Percentiles rank a stretch among this genome's conserved stretches.
Conservation (phyloP, 768 basidiomycete genomes). For the Serendipita indica region DNA sequence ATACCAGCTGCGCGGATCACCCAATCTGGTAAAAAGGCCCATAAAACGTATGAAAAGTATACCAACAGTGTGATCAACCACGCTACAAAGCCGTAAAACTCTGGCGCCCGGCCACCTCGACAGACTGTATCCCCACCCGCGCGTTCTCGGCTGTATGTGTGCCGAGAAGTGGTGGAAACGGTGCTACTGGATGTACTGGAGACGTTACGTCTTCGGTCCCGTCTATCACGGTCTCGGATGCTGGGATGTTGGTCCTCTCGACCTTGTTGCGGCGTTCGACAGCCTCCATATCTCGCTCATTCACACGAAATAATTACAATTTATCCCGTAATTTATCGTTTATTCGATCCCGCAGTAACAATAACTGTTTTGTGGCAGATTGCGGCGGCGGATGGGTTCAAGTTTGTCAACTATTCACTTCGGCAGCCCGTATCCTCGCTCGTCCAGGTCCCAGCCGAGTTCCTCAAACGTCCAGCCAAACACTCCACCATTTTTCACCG, state of each 20-base stretch:
- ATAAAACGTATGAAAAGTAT: slow-evolving; percentile 57
- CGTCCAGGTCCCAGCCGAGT: slow-evolving; percentile 19
- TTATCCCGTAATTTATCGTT: no score
- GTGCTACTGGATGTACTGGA: slow-evolving; percentile 31
- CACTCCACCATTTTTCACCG: slow-evolving; percentile 11
- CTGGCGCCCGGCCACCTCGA: slow-evolving; percentile 52
- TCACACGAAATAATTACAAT: no score
- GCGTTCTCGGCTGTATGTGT: slow-evolving; percentile 19
- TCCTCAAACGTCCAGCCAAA: slow-evolving; percentile 20
- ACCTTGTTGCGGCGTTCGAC: no score
- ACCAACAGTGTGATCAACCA: slow-evolving; percentile 62
- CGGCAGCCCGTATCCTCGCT: neutral
- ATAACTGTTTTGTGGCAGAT: no score
- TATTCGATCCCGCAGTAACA: no score
- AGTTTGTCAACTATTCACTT: neutral
- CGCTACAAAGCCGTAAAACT: slow-evolving; percentile 84
- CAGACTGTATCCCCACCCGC: neutral
- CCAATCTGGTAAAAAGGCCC: slow-evolving; percentile 66
- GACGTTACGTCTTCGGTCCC: slow-evolving; percentile 26
- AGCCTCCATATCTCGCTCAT: no score
- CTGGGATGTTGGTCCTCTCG: no score
- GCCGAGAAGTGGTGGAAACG: slow-evolving; percentile 27
- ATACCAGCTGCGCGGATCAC: slow-evolving; percentile 53
- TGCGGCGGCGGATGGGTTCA: neutral
- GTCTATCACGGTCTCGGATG: neutral